phyloP scores from a whole-genome alignment of 257 asterid genomes.

The Plectranthus barbatus region DNA sequence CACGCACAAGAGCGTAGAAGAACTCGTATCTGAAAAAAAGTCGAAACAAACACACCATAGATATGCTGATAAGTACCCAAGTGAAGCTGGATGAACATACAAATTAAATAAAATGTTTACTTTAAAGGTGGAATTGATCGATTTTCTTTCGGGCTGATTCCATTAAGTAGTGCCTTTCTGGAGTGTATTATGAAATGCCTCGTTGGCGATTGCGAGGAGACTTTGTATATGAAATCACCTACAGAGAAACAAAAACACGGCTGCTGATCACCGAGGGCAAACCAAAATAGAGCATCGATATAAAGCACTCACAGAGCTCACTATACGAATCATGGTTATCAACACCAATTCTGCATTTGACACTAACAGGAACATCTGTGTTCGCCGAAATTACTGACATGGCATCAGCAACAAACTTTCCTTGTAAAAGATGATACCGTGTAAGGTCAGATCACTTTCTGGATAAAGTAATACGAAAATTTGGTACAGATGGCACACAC shows the following conservation, averaged over 20 bases:
- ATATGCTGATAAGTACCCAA: slow-evolving; percentile 2
- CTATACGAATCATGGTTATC: slow-evolving; percentile 82
- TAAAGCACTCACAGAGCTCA: slow-evolving; percentile 71
- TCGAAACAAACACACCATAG: not conserved
- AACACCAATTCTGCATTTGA: slow-evolving; percentile 93
- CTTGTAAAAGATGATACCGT: slow-evolving; percentile 41
- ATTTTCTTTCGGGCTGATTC: slow-evolving; percentile 89
- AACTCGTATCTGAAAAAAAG: slow-evolving; percentile 69
- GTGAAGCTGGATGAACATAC: not conserved
- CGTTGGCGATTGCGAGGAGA: slow-evolving; percentile 85
- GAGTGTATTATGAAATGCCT: slow-evolving; percentile 92
- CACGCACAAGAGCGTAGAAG: slow-evolving; percentile 92
- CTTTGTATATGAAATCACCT: slow-evolving; percentile 92
- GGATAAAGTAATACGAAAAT: slow-evolving; percentile 2
- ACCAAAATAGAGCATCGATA: slow-evolving; percentile 1
- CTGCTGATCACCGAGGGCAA: not conserved
- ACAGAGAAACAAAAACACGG: slow-evolving; percentile 28
- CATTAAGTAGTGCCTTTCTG: slow-evolving; percentile 89
- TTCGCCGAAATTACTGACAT: slow-evolving; percentile 87
- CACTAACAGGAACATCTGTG: slow-evolving; percentile 87
- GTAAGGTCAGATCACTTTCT: slow-evolving; percentile 30
- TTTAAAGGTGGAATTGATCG: slow-evolving; percentile 89
- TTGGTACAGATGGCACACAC: slow-evolving; percentile 31
- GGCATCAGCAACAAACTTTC: slow-evolving; percentile 96
- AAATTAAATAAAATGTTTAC: slow-evolving; percentile 32